phyloP scores from a whole-genome alignment of 176 grass and related monocot genomes.

The Zizania latifolia region DNA sequence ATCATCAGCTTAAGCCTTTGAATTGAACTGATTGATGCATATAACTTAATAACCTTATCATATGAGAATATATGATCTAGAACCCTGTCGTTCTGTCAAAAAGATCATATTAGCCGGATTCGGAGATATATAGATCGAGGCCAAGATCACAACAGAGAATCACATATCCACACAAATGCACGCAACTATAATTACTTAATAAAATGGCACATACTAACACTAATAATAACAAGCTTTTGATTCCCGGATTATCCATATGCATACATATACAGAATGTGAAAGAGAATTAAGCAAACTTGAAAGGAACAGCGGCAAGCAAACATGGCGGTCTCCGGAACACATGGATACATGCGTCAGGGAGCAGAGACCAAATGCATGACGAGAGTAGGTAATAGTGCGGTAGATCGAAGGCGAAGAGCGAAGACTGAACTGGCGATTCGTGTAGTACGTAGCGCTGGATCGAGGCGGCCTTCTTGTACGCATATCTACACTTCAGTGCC shows the following conservation, averaged over 20 bases:
- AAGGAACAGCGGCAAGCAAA: background rate
- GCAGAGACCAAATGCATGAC: background rate
- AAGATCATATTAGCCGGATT: no score
- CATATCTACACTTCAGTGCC: slow-evolving; percentile 37
- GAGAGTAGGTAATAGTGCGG: background rate
- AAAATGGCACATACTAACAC: slow-evolving; percentile 8
- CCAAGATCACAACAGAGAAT: no score
- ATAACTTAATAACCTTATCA: no score
- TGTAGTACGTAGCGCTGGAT: background rate
- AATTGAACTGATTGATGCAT: no score
- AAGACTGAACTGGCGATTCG: background rate
- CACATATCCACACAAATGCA: background rate
- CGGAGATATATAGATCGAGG: no score
- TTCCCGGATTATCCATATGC: slow-evolving; percentile 20
- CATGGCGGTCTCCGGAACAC: slow-evolving; percentile 1
- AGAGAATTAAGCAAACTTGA: background rate
- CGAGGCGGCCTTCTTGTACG: background rate
- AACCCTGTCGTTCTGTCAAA: no score
- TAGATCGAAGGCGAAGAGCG: no score
- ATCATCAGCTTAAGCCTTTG: no score
- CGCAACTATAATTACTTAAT: background rate
- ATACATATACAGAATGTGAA: slow-evolving; percentile 19
- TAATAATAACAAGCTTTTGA: background rate
- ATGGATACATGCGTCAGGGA: background rate
- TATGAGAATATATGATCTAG: no score